Conservation (phyloP, 2,329 filamentous ascomycete species). For the Waltergamsia citrina region DNA sequence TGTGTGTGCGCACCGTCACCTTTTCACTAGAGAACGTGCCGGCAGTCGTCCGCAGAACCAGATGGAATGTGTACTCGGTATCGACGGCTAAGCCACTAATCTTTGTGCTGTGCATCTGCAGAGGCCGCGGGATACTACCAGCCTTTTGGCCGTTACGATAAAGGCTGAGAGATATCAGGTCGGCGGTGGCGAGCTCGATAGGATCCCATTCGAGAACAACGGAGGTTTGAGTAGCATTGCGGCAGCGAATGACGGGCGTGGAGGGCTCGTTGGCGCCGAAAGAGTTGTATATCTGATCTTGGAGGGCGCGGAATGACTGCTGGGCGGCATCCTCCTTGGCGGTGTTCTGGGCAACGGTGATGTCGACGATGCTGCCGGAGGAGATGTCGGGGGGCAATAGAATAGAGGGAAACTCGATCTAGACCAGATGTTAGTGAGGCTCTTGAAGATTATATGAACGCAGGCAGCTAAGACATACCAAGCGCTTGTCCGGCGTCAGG, state of each 20-base stretch:
- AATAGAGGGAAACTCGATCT: constrained; percentile 99
- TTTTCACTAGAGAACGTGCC: constrained; percentile 80
- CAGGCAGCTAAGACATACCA: constrained; percentile 50
- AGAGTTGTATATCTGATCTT: constrained; percentile 75
- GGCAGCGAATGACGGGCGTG: constrained; percentile 74
- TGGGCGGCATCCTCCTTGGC: constrained; percentile 67
- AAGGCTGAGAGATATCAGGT: constrained; percentile 78
- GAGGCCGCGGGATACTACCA: constrained; percentile 81
- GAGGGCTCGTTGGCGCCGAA: constrained; percentile 76
- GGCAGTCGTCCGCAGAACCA: constrained; percentile 82
- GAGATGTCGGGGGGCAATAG: constrained; percentile 91
- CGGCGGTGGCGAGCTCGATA: constrained; percentile 83
- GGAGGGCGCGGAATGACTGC: constrained; percentile 71
- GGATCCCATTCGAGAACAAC: constrained; percentile 98
- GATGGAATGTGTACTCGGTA: constrained; percentile 90
- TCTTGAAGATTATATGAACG: not conserved
- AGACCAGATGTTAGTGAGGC: constrained; percentile 6
- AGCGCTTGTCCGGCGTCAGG: constrained; percentile 89
- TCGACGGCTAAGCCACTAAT: constrained; percentile 94
- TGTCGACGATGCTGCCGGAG: constrained; percentile 95
- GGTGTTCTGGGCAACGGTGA: constrained; percentile 83
- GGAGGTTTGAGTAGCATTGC: constrained; percentile 97
- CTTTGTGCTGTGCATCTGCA: constrained; percentile 89
- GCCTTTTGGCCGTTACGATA: constrained; percentile 97
- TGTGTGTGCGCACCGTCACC: constrained; percentile 82